Evolutionary conservation across 1,139 yeast species (phyloP), one percentile per base, ranked within the genome.

Genomic region (Kurtzmaniella quercitrusa): DNA sequence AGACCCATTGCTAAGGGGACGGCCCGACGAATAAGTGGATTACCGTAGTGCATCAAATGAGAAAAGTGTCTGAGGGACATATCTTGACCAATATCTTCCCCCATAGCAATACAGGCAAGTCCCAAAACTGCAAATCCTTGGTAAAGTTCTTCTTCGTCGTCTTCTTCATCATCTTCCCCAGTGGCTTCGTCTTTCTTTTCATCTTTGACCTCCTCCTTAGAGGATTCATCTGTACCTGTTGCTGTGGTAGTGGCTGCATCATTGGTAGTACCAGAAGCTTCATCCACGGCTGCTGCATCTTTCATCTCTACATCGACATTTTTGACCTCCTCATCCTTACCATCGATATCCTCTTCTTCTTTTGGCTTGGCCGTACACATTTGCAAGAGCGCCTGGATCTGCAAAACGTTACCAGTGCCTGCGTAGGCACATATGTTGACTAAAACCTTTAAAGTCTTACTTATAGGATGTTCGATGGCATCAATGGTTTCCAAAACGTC

Each of bases 1-100:
- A 94, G 78, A 45, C 97, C 98, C 93, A 94, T 88, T 23, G 98
- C 98, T 52, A 94, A 77, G 36, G 99, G 99, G 39, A 94, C 98
- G 14, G 97, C 90, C 56, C 96, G 82, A 60, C 94, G 85, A 49
- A 93, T 88, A 50, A 88, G 79, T 16, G 95, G 82, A 55, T 90
- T 93, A 48, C 98, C 98, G 62, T 93, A 94, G 66, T 94, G 98
- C 96, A 94, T 90, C 64, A 91, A 75, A 64, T 94, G 98, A 42
- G 96, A 91, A 61, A 91, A 93, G 66, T 94, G 98, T 63, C 98
- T 93, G 57, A 93, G 71, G 12, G 94, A 85, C 98, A 94, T 94
- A 56, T 93, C 98, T 63, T 87, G 95, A 37, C 98, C 98, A 64
- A 94, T 88, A 51, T 89, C 96, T 65, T 94, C 99, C 50, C 99